A percentile compares a stretch with the other conserved stretches of the same genome.
phyloP scores from a whole-genome alignment of 148 eudicot genomes.

The Cornus kousa region DNA sequence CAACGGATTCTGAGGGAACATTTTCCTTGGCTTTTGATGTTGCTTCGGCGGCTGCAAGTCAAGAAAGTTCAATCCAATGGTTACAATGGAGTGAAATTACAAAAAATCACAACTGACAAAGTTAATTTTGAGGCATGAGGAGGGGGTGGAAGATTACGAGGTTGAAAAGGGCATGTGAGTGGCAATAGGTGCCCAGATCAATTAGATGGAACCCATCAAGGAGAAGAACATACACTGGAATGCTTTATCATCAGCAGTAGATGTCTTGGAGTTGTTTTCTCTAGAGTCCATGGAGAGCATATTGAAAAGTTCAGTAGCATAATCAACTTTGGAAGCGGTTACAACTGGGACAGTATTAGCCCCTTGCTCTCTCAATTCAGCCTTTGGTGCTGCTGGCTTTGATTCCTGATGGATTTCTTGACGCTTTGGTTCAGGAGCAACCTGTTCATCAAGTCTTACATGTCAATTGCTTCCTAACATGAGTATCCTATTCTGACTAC shows the following conservation, averaged over 20 bases:
- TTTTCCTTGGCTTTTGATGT: constrained; percentile 17
- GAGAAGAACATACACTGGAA: constrained; percentile 40
- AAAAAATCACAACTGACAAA: no score
- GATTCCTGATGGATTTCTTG: constrained; percentile 20
- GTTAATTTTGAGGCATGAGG: not conserved
- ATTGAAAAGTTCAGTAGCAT: constrained; percentile 52
- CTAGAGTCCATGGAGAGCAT: constrained; percentile 34
- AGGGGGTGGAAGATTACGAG: not conserved
- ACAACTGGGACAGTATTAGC: constrained; percentile 15
- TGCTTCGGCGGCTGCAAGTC: constrained; percentile 39
- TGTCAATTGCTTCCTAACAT: constrained; percentile 10
- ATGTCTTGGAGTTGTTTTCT: constrained; percentile 24
- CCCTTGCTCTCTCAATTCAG: constrained; percentile 6
- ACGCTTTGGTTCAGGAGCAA: constrained; percentile 14
- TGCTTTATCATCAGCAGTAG: constrained; percentile 21
- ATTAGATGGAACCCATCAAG: not conserved
- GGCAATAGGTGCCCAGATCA: not conserved
- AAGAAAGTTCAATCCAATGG: not conserved
- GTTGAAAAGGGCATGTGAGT: not conserved
- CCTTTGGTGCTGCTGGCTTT: constrained; percentile 15
- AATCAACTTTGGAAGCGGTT: constrained; percentile 36
- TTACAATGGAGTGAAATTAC: not conserved
- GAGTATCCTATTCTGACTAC: not conserved
- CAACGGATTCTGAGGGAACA: constrained; percentile 14
- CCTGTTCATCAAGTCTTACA: constrained; percentile 28